A percentile compares a stretch with the other conserved stretches of the same genome.
Conservation (phyloP, 352 stramenopile species). For the Pythium brachiatum region DNA sequence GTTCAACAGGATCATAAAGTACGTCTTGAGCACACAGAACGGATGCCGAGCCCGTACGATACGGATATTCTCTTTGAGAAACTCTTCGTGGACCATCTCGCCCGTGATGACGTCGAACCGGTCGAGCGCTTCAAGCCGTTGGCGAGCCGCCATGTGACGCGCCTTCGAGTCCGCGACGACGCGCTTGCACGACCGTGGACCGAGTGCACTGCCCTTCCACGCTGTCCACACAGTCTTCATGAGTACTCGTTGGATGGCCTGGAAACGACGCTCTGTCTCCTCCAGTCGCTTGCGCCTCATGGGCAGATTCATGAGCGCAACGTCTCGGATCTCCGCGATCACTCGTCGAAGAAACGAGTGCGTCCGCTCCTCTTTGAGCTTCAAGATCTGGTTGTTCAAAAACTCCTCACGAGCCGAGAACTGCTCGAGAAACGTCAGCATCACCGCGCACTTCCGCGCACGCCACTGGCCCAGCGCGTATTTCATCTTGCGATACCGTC, state of each 20-base stretch:
- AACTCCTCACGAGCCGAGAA: conserved; percentile 70
- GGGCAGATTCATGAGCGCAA: conserved; percentile 67
- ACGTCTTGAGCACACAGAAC: conserved; percentile 40
- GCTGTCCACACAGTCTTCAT: conserved; percentile 36
- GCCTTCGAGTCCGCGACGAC: conserved; percentile 38
- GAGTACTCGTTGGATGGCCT: conserved; percentile 39
- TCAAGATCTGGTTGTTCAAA: conserved; percentile 45
- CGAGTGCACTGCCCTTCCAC: conserved; percentile 57
- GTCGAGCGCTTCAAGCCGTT: conserved; percentile 53
- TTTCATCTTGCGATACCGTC: conserved; percentile 42
- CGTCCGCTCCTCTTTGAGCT: conserved; percentile 41
- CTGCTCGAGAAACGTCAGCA: conserved; percentile 57
- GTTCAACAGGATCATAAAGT: conserved; percentile 45
- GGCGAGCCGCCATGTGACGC: conserved; percentile 44
- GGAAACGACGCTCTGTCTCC: conserved; percentile 53
- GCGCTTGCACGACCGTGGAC: conserved; percentile 56
- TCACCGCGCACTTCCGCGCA: conserved; percentile 30
- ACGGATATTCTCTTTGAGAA: conserved; percentile 76
- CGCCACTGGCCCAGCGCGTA: conserved; percentile 53
- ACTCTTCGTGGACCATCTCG: conserved; percentile 80
- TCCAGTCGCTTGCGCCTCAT: conserved; percentile 46
- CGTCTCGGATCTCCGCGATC: conserved; percentile 62
- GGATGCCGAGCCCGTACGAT: conserved; percentile 36
- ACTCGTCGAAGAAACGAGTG: conserved; percentile 41
- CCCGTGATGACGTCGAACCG: conserved; percentile 68